Conservation (phyloP, 306 rosid species). For the Benincasa hispida region DNA sequence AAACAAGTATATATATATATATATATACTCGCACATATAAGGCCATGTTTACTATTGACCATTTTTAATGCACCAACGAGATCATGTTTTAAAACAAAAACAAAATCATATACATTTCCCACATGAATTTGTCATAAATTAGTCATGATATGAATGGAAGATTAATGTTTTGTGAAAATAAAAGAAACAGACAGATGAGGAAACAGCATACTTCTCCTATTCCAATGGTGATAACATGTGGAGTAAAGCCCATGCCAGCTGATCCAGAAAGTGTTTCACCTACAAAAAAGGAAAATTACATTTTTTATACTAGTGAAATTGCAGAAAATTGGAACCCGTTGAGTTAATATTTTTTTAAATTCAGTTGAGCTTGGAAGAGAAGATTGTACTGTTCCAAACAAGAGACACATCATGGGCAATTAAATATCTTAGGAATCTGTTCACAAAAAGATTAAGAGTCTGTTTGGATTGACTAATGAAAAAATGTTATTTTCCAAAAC, state of each 20-base stretch:
- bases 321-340: not conserved
- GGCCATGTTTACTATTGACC: no score
- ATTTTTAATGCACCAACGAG: not conserved
- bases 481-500: no score
- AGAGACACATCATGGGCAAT: not conserved
- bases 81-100: not conserved
- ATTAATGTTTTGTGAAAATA: no score
- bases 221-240: constrained; percentile 76
- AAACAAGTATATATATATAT: no score
- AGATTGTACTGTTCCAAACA: not conserved
- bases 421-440: not conserved
- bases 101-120: not conserved
- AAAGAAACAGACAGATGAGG: not conserved
- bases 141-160: not conserved
- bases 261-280: constrained; percentile 76
- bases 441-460: not conserved
- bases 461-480: no score
- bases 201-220: constrained; percentile 65
- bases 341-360: not conserved
- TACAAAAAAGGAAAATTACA: constrained; percentile 16
- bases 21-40: no score
- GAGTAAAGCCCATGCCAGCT: constrained; percentile 85
- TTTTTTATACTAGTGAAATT: not conserved
- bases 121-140: not conserved
- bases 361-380: not conserved